Evolutionary conservation across 768 basidiomycete species (phyloP).

Genomic region (Trametes elegans): DNA sequence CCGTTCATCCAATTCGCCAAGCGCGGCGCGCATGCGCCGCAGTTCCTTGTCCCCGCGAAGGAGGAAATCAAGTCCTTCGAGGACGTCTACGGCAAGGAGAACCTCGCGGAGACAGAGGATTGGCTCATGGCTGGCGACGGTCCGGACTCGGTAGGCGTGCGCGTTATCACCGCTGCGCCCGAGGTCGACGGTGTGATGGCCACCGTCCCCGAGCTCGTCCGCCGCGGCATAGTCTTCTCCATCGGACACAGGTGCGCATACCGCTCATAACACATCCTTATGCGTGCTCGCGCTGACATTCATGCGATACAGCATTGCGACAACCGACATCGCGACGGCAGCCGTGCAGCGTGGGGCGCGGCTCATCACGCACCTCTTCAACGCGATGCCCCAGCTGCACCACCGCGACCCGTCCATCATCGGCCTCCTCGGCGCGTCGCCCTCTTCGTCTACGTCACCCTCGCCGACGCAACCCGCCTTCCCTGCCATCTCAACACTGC

Average conservation of each 20-base stretch:
- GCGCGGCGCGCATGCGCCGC: conserved; percentile 77
- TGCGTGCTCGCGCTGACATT: conserved; percentile 1
- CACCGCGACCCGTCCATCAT: conserved; percentile 92
- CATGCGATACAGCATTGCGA: conserved; percentile 64
- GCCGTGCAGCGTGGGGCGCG: conserved; percentile 73
- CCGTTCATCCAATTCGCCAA: conserved; percentile 84
- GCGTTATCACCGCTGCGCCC: conserved; percentile 84
- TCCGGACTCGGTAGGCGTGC: conserved; percentile 50
- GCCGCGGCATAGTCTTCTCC: conserved; percentile 74
- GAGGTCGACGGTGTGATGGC: conserved; percentile 83
- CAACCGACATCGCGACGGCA: conserved; percentile 66
- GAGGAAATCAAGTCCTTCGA: conserved; percentile 70
- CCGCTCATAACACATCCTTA: background rate
- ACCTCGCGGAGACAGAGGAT: conserved; percentile 60
- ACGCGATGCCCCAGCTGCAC: conserved; percentile 88
- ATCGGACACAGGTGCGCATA: conserved; percentile 78
- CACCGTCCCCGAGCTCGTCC: conserved; percentile 55
- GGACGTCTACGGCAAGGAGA: conserved; percentile 66
- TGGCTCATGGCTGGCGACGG: conserved; percentile 54
- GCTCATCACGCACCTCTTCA: conserved; percentile 92
- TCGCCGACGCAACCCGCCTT: conserved; percentile 18
- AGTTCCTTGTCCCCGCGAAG: conserved; percentile 59
- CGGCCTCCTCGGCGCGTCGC: conserved; percentile 79
- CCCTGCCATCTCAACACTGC: conserved; percentile 17
- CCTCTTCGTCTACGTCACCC: conserved; percentile 36